phyloP scores from a whole-genome alignment of 768 basidiomycete species.

The Leccinum ochraceum region DNA sequence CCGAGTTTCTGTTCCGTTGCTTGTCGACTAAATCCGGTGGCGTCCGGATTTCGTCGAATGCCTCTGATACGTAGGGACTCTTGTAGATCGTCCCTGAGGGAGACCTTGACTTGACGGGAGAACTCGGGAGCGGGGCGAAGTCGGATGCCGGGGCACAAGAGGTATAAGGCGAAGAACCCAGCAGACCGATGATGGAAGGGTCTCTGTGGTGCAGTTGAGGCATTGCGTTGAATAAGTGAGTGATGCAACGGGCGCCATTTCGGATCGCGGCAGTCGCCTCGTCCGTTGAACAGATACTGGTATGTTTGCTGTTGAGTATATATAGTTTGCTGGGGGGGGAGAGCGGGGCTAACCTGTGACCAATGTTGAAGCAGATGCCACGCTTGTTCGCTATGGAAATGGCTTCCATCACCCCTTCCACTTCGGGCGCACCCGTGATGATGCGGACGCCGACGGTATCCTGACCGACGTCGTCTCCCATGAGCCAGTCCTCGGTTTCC shows the following conservation, averaged over 20 bases:
- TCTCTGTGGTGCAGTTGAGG: conserved; percentile 88
- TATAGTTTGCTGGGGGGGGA: not conserved
- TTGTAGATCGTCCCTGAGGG: conserved; percentile 14
- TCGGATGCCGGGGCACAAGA: conserved; percentile 42
- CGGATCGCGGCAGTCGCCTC: conserved; percentile 70
- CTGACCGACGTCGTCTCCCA: conserved; percentile 35
- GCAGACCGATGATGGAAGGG: conserved; percentile 86
- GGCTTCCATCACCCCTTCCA: conserved; percentile 76
- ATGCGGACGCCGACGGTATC: conserved; percentile 63
- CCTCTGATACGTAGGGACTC: conserved; percentile 50
- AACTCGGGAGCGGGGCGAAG: conserved; percentile 22
- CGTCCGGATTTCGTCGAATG: conserved; percentile 58
- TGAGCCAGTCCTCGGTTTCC: conserved; percentile 67
- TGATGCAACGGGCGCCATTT: conserved; percentile 81
- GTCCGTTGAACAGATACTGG: conserved; percentile 72
- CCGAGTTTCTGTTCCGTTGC: conserved; percentile 25
- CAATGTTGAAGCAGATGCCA: conserved; percentile 82
- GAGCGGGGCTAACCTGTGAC: conserved; percentile 65
- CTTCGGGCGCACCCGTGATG: conserved; percentile 86
- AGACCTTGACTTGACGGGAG: conserved; percentile 17
- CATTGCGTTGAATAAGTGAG: conserved; percentile 94
- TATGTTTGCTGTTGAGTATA: conserved; percentile 2
- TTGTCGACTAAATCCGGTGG: conserved; percentile 53
- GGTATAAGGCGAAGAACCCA: conserved; percentile 73
- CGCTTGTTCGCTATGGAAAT: conserved; percentile 58